Base-by-base conservation (phyloP, 306 rosid genomes). In the Trifolium fragiferum region DNA sequence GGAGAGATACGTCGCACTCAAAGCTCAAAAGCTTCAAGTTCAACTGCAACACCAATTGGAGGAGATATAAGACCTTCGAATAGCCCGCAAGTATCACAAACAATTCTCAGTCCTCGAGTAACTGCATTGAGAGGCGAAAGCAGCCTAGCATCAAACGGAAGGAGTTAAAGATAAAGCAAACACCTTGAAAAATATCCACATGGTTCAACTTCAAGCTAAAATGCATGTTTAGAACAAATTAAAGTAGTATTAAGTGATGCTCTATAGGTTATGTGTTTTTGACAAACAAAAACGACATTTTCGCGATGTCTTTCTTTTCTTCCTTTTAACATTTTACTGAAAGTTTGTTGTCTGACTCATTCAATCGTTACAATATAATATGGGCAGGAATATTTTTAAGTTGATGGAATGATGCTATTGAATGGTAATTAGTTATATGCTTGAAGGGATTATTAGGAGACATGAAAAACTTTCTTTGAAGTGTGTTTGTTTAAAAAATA, bases 1-100 rank as follows among this genome's bases (percentile, higher is more conserved):
- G 97, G 97, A 12, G 98, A 93, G 86, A 76, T 93, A 72, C 91
- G 92, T 8, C 86, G 47, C 76, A 80, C 86, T 11, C 96, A 87
- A 38, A 87, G 96, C 82, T 88, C 97, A 3, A 91, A 89, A 79
- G 68, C 88, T 47, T 82, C 91, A 21, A 89, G 97, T 75, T 85
- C 96, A 47, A 87, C 93, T 9, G 87, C 97, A 76, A 81, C 84
- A 68, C 64, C 86, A 5, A 11, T 55, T 13, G 93, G 84, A 69
- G 93, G 84, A 67, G 93, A 75, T 78, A 83, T 80, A 75, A 80
- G 86, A 64, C 77, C 87, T 14, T 74, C 84, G 49, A 63, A 63
- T 76, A 93, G 98, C 66, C 98, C 87, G 32, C 84, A 77, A 73
- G 2, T 79, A 11, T 59, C 83, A 0, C 82, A 55, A 66, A 72